A percentile compares a stretch with the other conserved stretches of the same genome.
phyloP scores from a whole-genome alignment of 768 basidiomycete genomes.

The Boletus eberwhitei region DNA sequence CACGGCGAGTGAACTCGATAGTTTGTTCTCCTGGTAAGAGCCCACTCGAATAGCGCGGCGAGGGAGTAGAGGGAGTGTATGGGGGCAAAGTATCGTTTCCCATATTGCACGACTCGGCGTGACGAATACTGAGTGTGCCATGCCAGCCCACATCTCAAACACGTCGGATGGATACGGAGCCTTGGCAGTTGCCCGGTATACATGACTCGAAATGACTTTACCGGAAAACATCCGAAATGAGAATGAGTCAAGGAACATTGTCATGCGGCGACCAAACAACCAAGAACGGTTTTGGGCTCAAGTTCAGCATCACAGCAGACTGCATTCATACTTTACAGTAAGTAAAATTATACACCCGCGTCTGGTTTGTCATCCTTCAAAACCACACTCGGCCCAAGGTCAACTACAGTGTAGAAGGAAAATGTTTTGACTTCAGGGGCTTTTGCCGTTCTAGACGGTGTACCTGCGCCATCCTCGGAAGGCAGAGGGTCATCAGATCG shows the following conservation, averaged over 20 bases:
- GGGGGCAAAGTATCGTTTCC: slow-evolving; percentile 35
- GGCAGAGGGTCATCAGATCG: slow-evolving; percentile 81
- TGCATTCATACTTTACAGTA: too few relatives aligned
- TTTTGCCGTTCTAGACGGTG: slow-evolving; percentile 45
- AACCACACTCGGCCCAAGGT: slow-evolving; percentile 68
- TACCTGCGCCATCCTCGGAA: slow-evolving; percentile 55
- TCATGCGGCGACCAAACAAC: too few relatives aligned
- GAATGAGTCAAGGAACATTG: too few relatives aligned
- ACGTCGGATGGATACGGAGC: too few relatives aligned
- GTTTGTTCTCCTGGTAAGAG: slow-evolving; percentile 48
- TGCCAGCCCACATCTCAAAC: too few relatives aligned
- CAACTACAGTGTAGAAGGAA: slow-evolving; percentile 82
- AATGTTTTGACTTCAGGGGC: slow-evolving; percentile 80
- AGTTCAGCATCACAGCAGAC: too few relatives aligned
- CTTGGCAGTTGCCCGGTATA: too few relatives aligned
- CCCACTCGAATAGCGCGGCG: slow-evolving; percentile 53
- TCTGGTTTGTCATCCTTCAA: slow-evolving; percentile 50
- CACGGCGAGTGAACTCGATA: slow-evolving; percentile 42
- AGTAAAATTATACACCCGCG: slow-evolving; percentile 13
- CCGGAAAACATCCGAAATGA: too few relatives aligned
- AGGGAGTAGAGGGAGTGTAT: slow-evolving; percentile 51
- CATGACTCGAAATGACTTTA: too few relatives aligned
- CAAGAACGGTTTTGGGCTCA: too few relatives aligned
- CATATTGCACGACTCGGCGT: slow-evolving; percentile 1
- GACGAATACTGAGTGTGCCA: not conserved